Evolutionary conservation across 306 rosid genomes (phyloP).

Genomic region (Hippophae rhamnoides): DNA sequence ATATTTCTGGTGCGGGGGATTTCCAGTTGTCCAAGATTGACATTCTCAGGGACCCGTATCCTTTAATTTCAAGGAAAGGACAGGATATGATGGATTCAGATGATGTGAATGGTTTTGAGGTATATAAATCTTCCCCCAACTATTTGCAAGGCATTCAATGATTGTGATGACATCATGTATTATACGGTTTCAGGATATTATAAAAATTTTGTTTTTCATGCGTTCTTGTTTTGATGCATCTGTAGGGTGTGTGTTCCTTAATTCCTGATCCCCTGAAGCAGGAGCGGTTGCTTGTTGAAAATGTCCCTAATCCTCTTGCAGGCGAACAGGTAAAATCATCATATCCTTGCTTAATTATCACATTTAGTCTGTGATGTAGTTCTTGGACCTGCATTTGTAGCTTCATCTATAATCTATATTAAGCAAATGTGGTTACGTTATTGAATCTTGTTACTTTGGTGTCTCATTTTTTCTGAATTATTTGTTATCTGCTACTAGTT

Average conservation of each 20-base stretch:
- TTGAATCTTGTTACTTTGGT: too few relatives aligned
- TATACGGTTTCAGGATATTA: not conserved
- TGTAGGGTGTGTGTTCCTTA: slow-evolving; percentile 45
- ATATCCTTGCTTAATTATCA: not conserved
- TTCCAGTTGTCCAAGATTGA: slow-evolving; percentile 69
- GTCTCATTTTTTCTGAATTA: too few relatives aligned
- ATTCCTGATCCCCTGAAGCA: slow-evolving; percentile 57
- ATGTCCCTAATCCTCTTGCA: slow-evolving; percentile 69
- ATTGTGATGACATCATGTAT: not conserved
- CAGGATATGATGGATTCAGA: slow-evolving; percentile 70
- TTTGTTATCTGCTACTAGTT: too few relatives aligned
- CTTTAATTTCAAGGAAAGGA: slow-evolving; percentile 57
- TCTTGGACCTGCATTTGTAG: not conserved
- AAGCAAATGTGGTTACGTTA: not conserved
- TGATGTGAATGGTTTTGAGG: slow-evolving; percentile 46
- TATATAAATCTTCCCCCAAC: slow-evolving; percentile 14
- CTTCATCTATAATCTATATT: not conserved
- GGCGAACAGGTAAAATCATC: slow-evolving; percentile 77
- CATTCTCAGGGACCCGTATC: slow-evolving; percentile 71
- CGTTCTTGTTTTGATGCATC: slow-evolving; percentile 12
- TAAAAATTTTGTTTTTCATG: not conserved
- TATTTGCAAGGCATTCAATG: not conserved
- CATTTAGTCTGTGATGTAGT: not conserved
- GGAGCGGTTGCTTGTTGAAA: slow-evolving; percentile 75
- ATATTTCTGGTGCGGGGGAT: slow-evolving; percentile 94